Evolutionary conservation across 1,284 basidiomycete genomes (phyloP).

Genomic region (Stygiomarasmius scandens): DNA sequence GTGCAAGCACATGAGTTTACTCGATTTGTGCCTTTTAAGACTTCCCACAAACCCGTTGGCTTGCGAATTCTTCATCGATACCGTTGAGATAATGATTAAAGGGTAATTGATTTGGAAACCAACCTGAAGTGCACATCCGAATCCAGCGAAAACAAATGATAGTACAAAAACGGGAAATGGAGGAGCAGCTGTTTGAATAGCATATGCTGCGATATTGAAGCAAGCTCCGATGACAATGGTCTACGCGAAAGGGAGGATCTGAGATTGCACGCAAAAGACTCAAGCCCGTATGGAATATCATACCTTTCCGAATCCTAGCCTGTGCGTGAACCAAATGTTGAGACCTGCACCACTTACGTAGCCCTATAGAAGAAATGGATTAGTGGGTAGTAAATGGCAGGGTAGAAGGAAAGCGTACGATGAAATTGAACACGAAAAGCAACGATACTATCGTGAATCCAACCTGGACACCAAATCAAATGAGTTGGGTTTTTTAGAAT

Average conservation of each 20-base stretch:
- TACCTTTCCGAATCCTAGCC: constrained; percentile 65
- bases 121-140: constrained; percentile 44
- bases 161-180: constrained; percentile 57
- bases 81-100: background rate
- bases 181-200: constrained; percentile 31
- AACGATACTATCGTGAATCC: constrained; percentile 51
- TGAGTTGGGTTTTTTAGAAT: background rate
- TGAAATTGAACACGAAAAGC: constrained; percentile 47
- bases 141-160: constrained; percentile 49
- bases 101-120: background rate
- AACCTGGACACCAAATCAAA: constrained; percentile 32
- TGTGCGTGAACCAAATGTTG: constrained; percentile 59
- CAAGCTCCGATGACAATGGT: constrained; percentile 43
- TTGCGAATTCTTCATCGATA: constrained; percentile 14
- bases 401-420: constrained; percentile 42
- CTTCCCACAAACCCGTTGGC: constrained; percentile 17
- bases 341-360: constrained; percentile 53
- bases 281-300: constrained; percentile 3
- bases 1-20: constrained; percentile 16
- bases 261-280: constrained; percentile 27
- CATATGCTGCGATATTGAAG: constrained; percentile 52
- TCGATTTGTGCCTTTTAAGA: constrained; percentile 6
- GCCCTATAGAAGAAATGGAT: constrained; percentile 37
- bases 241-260: too few relatives aligned
- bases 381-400: background rate